phyloP scores from a whole-genome alignment of 192 early-diverging fungal species.

The Diversispora epigaea region DNA sequence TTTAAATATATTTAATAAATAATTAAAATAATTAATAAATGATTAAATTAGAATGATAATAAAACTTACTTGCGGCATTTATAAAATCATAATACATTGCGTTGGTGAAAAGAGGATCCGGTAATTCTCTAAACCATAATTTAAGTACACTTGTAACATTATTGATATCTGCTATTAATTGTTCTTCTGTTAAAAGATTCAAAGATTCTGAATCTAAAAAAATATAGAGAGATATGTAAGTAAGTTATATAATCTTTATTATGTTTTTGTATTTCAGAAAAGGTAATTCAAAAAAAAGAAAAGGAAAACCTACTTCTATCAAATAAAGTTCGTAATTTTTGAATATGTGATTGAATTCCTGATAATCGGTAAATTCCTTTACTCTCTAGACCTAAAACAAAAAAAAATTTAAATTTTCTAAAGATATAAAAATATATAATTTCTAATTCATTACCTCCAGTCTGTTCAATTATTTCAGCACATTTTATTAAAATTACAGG shows the following conservation, averaged over 20 bases:
- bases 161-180: slow-evolving; percentile 69
- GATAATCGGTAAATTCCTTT: slow-evolving; percentile 90
- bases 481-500: slow-evolving; percentile 81
- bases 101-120: slow-evolving; percentile 80
- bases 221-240: background rate
- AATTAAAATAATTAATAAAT: no score
- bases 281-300: background rate
- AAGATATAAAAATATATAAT: background rate
- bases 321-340: slow-evolving; percentile 68
- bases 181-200: slow-evolving; percentile 60
- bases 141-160: slow-evolving; percentile 85
- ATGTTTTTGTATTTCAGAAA: no score
- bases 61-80: slow-evolving; percentile 68
- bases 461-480: slow-evolving; percentile 78
- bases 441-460: slow-evolving; percentile 46
- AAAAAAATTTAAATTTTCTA: background rate
- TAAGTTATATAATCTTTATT: background rate
- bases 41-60: no score
- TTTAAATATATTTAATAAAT: background rate
- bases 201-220: slow-evolving; percentile 60
- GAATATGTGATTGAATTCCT: slow-evolving; percentile 74
- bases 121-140: slow-evolving; percentile 93
- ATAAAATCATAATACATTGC: slow-evolving; percentile 65
- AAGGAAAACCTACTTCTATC: slow-evolving; percentile 57
- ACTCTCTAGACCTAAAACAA: slow-evolving; percentile 57